Base-by-base conservation (phyloP, 176 grass and related monocot species). In the Thalia dealbata region DNA sequence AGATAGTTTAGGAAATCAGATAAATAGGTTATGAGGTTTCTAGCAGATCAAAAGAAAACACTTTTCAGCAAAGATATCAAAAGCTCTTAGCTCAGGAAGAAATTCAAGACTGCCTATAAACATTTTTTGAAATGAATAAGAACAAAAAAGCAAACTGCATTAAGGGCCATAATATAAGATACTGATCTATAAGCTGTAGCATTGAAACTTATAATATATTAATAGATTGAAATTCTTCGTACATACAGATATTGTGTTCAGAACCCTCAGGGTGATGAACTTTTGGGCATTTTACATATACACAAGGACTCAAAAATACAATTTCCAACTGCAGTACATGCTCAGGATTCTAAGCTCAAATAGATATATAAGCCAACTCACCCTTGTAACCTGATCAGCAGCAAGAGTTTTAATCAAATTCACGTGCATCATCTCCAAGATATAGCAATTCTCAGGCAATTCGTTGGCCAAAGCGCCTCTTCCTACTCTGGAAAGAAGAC, bases 381-480 rank as follows among this genome's bases (percentile, higher is more conserved):
- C 54, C 19, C 23, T 28, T 63, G 0, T 28, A 63, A 8, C 61
- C 14, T 63, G 25, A 63, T 28, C 14, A n/a, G n/a, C n/a, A n/a
- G n/a, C n/a, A n/a, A n/a, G n/a, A n/a, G n/a, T n/a, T n/a, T n/a
- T n/a, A n/a, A n/a, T n/a, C n/a, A n/a, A n/a, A n/a, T n/a, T n/a
- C n/a, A 38, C 32, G 7, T 9, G 6, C n/a, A 25, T 12, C 5
- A 61, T 22, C 7, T 10, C 22, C 58, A 61, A 61, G 4, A 38
- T 68, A 6, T 23, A 43, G 7, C 46, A 52, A 23, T 19, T 28
- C 27, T 50, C 48, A 19, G 12, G 50, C 24, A 3, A 52, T 67
- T 69, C 83, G 85, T 9, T 29, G 63, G 16, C 84, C 84, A 52
- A 89, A 93, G 10, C 91, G 84, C 74, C 91, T 75, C 19, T 93